These are phyloP conservation scores for Botrytis fragariae DNA, from an alignment of 2,329 filamentous ascomycete genomes.

Conservation along the genomic window DNA sequence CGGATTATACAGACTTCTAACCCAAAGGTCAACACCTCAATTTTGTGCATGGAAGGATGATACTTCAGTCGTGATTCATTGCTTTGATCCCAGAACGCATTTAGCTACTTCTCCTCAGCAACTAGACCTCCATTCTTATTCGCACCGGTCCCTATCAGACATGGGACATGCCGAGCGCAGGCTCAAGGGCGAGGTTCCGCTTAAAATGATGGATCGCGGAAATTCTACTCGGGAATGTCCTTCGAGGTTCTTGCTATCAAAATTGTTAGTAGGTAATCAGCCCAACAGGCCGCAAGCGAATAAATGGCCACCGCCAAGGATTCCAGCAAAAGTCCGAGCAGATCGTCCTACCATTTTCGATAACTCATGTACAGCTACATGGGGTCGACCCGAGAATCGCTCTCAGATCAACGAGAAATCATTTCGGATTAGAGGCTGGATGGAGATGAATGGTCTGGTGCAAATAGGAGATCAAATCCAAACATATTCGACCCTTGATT, in stretches of 20 bases:
- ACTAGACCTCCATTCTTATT: constrained; percentile 41
- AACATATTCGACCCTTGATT: constrained; percentile 70
- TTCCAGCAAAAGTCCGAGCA: constrained; percentile 56
- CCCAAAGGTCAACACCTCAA: constrained; percentile 54
- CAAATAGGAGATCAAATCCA: constrained; percentile 55
- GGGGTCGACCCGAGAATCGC: constrained; percentile 39
- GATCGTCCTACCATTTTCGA: constrained; percentile 45
- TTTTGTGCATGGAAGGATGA: constrained; percentile 66
- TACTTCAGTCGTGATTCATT: constrained; percentile 64
- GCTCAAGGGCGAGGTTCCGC: constrained; percentile 1
- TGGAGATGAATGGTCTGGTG: constrained; percentile 57
- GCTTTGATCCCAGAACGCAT: constrained; percentile 66
- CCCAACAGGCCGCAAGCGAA: background rate
- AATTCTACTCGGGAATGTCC: background rate
- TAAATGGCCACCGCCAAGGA: constrained; percentile 70
- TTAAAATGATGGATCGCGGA: background rate
- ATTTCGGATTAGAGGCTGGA: constrained; percentile 76
- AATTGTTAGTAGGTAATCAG: background rate
- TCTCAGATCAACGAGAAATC: constrained; percentile 64
- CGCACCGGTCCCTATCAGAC: background rate
- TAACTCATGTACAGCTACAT: background rate
- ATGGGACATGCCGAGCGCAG: constrained; percentile 8
- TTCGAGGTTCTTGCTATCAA: constrained; percentile 14
- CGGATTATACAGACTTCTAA: constrained; percentile 74
- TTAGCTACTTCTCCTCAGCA: constrained; percentile 51